A percentile compares a stretch with the other conserved stretches of the same genome.
Evolutionary conservation across 2,329 filamentous ascomycete species (phyloP).

Genomic region (Colletotrichum abscissum): DNA sequence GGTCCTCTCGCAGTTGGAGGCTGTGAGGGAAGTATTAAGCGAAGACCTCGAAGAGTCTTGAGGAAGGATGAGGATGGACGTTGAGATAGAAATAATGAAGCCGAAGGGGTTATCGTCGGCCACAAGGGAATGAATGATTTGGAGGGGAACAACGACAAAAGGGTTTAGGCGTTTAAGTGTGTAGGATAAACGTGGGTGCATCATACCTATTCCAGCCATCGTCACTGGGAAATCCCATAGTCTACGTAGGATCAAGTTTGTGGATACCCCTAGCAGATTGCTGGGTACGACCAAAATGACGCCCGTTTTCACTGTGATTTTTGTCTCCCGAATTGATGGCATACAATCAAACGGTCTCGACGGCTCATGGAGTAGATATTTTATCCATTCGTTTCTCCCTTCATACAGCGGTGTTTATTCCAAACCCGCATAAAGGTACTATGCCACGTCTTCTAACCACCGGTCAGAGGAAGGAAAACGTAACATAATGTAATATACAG

Average conservation of each 20-base stretch:
- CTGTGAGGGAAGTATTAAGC: slow-evolving; percentile 65
- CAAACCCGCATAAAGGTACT: slow-evolving; percentile 12
- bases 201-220: slow-evolving; percentile 14
- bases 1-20: slow-evolving; percentile 76
- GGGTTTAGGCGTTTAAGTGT: slow-evolving; percentile 28
- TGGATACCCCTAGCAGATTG: slow-evolving; percentile 27
- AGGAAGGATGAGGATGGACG: neutral
- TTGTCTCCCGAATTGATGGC: neutral
- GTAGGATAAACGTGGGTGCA: slow-evolving; percentile 25
- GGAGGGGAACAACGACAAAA: slow-evolving; percentile 20
- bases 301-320: neutral
- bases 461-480: neutral
- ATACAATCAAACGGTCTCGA: neutral
- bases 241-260: slow-evolving; percentile 24
- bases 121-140: slow-evolving; percentile 12
- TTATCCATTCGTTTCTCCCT: neutral
- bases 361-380: slow-evolving; percentile 20
- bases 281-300: slow-evolving; percentile 5
- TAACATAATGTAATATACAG: slow-evolving; percentile 33
- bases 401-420: slow-evolving; percentile 7
- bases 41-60: slow-evolving; percentile 58
- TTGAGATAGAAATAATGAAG: slow-evolving; percentile 13
- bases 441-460: slow-evolving; percentile 29
- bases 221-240: slow-evolving; percentile 7
- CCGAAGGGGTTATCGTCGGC: neutral